These are phyloP conservation scores for Syncephalis plumigaleata DNA, from an alignment of 371 early-diverging fungal genomes.

Conservation along the genomic window DNA sequence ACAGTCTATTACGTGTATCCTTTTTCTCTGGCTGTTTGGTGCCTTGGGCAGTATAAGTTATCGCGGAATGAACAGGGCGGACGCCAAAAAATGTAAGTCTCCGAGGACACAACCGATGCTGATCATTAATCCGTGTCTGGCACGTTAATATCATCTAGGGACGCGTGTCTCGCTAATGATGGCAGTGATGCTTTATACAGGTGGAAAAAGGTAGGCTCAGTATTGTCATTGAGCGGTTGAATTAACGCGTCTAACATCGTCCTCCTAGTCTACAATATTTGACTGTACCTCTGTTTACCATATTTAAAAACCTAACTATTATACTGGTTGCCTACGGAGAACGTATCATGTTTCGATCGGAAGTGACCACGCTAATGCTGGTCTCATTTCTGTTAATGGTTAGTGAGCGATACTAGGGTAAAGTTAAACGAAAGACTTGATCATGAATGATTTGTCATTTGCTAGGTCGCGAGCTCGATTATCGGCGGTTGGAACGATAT, in stretches of 20 bases:
- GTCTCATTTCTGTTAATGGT: constrained; percentile 81
- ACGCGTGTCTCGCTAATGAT: constrained; percentile 72
- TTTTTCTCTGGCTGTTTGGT: constrained; percentile 16
- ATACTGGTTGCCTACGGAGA: constrained; percentile 95
- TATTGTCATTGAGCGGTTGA: not conserved
- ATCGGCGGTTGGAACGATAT: constrained; percentile 77
- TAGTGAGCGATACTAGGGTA: not conserved
- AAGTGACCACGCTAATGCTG: constrained; percentile 61
- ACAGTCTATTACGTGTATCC: constrained; percentile 14
- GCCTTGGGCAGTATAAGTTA: constrained; percentile 12
- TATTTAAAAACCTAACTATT: constrained; percentile 98
- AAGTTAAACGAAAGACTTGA: too few relatives aligned
- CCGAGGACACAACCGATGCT: constrained; percentile 5
- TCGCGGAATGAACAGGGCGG: constrained; percentile 7
- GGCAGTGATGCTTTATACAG: constrained; percentile 95
- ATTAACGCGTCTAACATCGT: not conserved
- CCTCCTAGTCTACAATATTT: constrained; percentile 64
- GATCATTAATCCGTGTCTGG: constrained; percentile 10
- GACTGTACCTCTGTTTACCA: constrained; percentile 88
- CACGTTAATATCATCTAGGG: constrained; percentile 41
- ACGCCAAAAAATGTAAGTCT: constrained; percentile 14
- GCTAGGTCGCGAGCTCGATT: constrained; percentile 67
- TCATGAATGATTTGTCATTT: too few relatives aligned
- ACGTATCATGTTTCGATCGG: constrained; percentile 57
- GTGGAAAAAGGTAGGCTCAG: constrained; percentile 49